Evolutionary conservation across 78 protist genomes (phyloP).

Genomic region (Tieghemostelium lacteum): DNA sequence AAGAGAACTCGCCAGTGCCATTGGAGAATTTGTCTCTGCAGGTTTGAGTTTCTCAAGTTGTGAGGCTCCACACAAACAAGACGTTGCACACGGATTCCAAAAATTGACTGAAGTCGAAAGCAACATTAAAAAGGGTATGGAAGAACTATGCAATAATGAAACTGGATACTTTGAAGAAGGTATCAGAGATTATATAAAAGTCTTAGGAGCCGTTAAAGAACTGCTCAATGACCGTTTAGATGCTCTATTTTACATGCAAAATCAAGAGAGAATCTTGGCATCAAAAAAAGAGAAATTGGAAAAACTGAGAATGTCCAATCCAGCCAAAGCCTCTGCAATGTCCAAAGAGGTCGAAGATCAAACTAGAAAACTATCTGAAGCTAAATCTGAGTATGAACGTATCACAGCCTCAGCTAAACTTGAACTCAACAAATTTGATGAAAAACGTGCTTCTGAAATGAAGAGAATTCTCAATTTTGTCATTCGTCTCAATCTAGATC

Average conservation of each 20-base stretch:
- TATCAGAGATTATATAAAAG: constrained; percentile 54
- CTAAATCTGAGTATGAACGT: constrained; percentile 38
- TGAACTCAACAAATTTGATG: constrained; percentile 47
- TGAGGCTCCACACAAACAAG: constrained; percentile 50
- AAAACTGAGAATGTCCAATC: not conserved
- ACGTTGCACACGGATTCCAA: constrained; percentile 43
- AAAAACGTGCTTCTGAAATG: constrained; percentile 62
- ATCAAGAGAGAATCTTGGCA: constrained; percentile 29
- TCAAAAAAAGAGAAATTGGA: constrained; percentile 50
- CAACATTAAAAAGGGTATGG: constrained; percentile 40
- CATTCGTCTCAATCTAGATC: constrained; percentile 67
- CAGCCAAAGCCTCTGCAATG: constrained; percentile 3
- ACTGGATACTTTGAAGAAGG: constrained; percentile 75
- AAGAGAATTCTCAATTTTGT: constrained; percentile 69
- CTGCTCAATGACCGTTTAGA: constrained; percentile 72
- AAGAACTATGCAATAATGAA: constrained; percentile 53
- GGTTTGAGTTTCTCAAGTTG: constrained; percentile 50
- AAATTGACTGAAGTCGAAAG: constrained; percentile 45
- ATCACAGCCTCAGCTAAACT: constrained; percentile 45
- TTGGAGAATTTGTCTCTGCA: constrained; percentile 50
- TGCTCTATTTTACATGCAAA: constrained; percentile 50
- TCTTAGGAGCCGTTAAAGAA: constrained; percentile 61
- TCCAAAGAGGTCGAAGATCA: constrained; percentile 36
- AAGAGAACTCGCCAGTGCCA: constrained; percentile 58
- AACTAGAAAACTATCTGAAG: constrained; percentile 28